Evolutionary conservation across 169 alveolate species (phyloP).

Genomic region (Babesia ovis): DNA sequence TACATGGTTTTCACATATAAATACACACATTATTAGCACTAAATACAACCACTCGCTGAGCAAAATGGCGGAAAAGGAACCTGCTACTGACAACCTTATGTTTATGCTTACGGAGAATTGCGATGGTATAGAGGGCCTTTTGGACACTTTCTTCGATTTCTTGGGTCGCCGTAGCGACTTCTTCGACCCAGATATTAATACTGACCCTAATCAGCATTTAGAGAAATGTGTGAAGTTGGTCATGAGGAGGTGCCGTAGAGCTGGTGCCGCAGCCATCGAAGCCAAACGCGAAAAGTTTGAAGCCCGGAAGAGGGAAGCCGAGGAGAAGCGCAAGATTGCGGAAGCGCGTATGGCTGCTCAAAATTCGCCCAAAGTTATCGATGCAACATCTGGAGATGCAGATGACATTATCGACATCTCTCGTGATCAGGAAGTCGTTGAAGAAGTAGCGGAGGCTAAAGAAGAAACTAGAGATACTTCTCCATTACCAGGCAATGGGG

Average conservation of each 20-base stretch:
- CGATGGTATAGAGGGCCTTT: slow-evolving; percentile 91
- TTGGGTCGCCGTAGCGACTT: slow-evolving; percentile 95
- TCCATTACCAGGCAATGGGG: slow-evolving; percentile 78
- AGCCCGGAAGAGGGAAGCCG: slow-evolving; percentile 11
- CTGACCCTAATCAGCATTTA: slow-evolving; percentile 75
- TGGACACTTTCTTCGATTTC: slow-evolving; percentile 91
- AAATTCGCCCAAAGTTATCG: slow-evolving; percentile 14
- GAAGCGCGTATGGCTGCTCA: slow-evolving; percentile 15
- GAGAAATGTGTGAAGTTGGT: slow-evolving; percentile 63
- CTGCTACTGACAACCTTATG: slow-evolving; percentile 83
- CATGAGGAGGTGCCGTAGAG: slow-evolving; percentile 37
- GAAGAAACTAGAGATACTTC: slow-evolving; percentile 53
- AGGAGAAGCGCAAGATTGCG: slow-evolving; percentile 5
- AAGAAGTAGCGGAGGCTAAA: slow-evolving; percentile 67
- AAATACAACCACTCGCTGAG: not conserved
- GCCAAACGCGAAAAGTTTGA: slow-evolving; percentile 29
- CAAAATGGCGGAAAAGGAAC: slow-evolving; percentile 59
- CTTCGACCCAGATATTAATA: slow-evolving; percentile 75
- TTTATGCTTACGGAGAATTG: slow-evolving; percentile 89
- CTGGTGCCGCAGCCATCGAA: slow-evolving; percentile 42
- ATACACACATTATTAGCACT: not conserved
- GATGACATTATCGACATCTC: slow-evolving; percentile 17
- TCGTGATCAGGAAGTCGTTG: slow-evolving; percentile 53
- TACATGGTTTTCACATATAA: too few relatives aligned
- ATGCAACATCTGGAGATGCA: slow-evolving; percentile 19